Evolutionary conservation across 345 rosid species (phyloP).

Genomic region (Eucalyptus albens): DNA sequence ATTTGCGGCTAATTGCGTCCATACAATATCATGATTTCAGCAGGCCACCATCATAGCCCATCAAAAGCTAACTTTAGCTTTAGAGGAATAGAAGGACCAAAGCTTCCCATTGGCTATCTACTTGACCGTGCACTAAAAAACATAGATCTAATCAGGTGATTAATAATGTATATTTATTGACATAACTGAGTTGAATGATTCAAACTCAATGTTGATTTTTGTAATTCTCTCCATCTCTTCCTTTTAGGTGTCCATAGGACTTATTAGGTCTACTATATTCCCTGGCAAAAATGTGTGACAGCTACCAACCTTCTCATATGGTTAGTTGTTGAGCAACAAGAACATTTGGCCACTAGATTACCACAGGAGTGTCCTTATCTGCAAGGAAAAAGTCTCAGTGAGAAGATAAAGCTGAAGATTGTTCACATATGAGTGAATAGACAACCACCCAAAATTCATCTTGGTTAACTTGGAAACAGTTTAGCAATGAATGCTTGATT

Average conservation of each 20-base stretch:
- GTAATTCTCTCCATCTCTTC: background rate
- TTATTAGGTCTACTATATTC: background rate
- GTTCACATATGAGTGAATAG: background rate
- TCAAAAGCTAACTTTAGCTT: background rate
- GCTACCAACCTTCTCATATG: conserved; percentile 5
- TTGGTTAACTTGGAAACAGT: background rate
- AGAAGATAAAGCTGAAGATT: background rate
- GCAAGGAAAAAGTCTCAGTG: background rate
- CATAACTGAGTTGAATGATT: background rate
- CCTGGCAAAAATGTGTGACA: background rate
- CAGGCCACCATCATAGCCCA: background rate
- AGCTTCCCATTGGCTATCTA: background rate
- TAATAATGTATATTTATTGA: background rate
- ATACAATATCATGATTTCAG: background rate
- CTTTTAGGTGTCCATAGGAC: background rate
- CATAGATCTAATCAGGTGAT: background rate
- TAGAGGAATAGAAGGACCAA: background rate
- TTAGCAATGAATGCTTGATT: background rate
- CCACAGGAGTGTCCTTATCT: background rate
- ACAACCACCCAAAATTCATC: background rate
- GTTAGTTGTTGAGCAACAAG: conserved; percentile 3
- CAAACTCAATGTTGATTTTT: background rate
- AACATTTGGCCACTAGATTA: background rate
- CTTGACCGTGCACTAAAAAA: background rate
- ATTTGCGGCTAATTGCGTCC: conserved; percentile 10